phyloP scores from a whole-genome alignment of 495 filamentous ascomycete species.

The Oleoguttula mirabilis region DNA sequence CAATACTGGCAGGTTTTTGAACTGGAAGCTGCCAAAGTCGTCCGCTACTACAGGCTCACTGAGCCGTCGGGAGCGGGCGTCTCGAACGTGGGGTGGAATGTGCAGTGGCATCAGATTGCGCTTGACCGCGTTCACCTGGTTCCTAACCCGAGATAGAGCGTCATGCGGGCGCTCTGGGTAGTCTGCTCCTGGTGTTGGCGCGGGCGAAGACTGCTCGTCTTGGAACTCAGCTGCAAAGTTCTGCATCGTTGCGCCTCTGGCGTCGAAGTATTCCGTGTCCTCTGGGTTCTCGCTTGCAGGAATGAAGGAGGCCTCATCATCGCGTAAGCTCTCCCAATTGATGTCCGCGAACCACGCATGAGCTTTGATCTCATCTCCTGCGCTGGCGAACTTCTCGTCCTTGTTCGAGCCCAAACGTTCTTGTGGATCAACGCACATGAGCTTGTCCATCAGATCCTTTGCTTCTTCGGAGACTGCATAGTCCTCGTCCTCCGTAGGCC shows the following conservation, averaged over 20 bases:
- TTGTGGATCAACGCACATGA: conserved; percentile 71
- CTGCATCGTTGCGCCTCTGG: conserved; percentile 78
- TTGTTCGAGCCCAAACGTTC: conserved; percentile 75
- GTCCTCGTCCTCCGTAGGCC: conserved; percentile 60
- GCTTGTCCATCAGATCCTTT: conserved; percentile 80
- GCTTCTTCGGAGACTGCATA: conserved; percentile 59
- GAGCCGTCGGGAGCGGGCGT: conserved; percentile 70
- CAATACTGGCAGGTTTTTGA: conserved; percentile 92
- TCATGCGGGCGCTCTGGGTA: conserved; percentile 85
- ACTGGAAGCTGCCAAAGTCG: conserved; percentile 92
- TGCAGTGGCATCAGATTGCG: conserved; percentile 86
- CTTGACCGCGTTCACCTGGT: conserved; percentile 72
- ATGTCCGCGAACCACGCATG: conserved; percentile 83
- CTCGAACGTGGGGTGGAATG: conserved; percentile 90
- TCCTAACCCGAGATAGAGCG: conserved; percentile 78
- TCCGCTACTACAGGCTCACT: conserved; percentile 82
- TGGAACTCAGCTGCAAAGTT: conserved; percentile 87
- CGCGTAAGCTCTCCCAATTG: conserved; percentile 79
- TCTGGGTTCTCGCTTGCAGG: conserved; percentile 86
- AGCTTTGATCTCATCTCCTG: conserved; percentile 76
- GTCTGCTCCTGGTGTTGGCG: conserved; percentile 49
- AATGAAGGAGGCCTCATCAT: conserved; percentile 93
- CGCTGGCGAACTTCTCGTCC: conserved; percentile 62
- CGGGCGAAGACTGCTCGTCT: conserved; percentile 65
- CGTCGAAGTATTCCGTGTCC: conserved; percentile 95